These are phyloP conservation scores for Fusarium phyllophilum DNA, from an alignment of 2,329 filamentous ascomycete genomes.

Conservation along the genomic window DNA sequence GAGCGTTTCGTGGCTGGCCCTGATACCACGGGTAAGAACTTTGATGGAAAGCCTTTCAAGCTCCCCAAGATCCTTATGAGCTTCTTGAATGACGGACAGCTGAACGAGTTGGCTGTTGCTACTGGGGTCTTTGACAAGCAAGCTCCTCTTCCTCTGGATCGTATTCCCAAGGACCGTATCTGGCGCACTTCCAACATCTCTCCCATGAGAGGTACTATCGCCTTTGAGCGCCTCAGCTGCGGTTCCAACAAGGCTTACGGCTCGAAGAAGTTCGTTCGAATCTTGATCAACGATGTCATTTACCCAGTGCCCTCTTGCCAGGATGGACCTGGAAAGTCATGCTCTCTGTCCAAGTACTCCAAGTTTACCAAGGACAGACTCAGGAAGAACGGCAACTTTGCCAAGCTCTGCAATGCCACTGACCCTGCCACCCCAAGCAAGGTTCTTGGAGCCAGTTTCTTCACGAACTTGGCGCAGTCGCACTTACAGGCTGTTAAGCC, in stretches of 20 bases:
- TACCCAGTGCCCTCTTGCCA: conserved; percentile 67
- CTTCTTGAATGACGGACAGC: conserved; percentile 74
- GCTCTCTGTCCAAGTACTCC: conserved; percentile 58
- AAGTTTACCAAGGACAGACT: conserved; percentile 44
- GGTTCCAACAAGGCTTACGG: conserved; percentile 34
- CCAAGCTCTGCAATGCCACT: conserved; percentile 59
- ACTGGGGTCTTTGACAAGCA: conserved; percentile 71
- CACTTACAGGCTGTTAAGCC: conserved; percentile 44
- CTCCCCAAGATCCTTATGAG: conserved; percentile 68
- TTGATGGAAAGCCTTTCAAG: conserved; percentile 57
- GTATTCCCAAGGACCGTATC: conserved; percentile 58
- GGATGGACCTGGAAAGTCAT: conserved; percentile 65
- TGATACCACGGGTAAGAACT: conserved; percentile 57
- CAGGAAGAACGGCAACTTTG: conserved; percentile 60
- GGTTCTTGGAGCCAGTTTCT: conserved; percentile 61
- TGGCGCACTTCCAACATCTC: conserved; percentile 67
- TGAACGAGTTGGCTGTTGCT: conserved; percentile 68
- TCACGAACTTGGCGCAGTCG: conserved; percentile 55
- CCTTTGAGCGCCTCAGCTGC: conserved; percentile 71
- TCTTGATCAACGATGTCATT: conserved; percentile 69
- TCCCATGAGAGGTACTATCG: conserved; percentile 72
- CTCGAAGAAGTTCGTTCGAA: conserved; percentile 61
- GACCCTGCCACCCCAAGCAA: conserved; percentile 50
- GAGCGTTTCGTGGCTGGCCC: conserved; percentile 64
- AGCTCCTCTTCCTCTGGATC: conserved; percentile 57